Evolutionary conservation across 1,284 basidiomycete genomes (phyloP).

Genomic region (Boletus hoseneyae): DNA sequence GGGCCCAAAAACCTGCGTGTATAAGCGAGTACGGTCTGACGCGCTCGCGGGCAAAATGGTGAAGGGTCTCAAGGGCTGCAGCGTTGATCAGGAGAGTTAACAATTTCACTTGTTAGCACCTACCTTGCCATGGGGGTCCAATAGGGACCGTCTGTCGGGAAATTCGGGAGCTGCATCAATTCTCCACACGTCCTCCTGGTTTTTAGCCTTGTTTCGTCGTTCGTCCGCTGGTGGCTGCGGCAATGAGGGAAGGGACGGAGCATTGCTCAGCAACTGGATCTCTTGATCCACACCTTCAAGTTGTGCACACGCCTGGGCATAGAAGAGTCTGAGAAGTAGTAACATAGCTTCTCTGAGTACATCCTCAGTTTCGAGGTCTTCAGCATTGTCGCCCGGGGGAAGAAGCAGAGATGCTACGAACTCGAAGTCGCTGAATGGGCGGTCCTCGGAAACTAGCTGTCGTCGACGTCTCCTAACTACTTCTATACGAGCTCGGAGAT

Average conservation of each 20-base stretch:
- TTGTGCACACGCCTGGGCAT: conserved; percentile 67
- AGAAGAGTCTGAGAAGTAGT: conserved; percentile 70
- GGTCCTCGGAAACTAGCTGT: conserved; percentile 36
- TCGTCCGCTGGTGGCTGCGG: conserved; percentile 36
- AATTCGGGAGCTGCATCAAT: conserved; percentile 55
- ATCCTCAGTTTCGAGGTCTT: conserved; percentile 61
- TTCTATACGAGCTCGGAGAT: conserved; percentile 66
- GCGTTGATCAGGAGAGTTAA: conserved; percentile 6
- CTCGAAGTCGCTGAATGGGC: conserved; percentile 49
- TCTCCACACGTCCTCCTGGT: conserved; percentile 69
- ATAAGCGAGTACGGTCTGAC: conserved; percentile 66
- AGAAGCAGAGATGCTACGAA: conserved; percentile 62
- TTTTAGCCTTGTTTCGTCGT: conserved; percentile 35
- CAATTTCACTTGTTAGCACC: background rate
- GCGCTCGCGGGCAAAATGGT: conserved; percentile 80
- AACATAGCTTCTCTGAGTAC: conserved; percentile 64
- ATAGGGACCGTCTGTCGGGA: conserved; percentile 59
- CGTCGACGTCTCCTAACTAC: conserved; percentile 50
- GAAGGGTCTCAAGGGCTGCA: conserved; percentile 80
- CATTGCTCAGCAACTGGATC: conserved; percentile 63
- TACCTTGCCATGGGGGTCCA: conserved; percentile 78
- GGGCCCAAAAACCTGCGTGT: conserved; percentile 81
- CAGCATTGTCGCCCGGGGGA: conserved; percentile 44
- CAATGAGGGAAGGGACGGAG: conserved; percentile 42
- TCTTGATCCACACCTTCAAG: conserved; percentile 74